phyloP scores from a whole-genome alignment of 2,329 filamentous ascomycete genomes.

The Bertia moriformis region DNA sequence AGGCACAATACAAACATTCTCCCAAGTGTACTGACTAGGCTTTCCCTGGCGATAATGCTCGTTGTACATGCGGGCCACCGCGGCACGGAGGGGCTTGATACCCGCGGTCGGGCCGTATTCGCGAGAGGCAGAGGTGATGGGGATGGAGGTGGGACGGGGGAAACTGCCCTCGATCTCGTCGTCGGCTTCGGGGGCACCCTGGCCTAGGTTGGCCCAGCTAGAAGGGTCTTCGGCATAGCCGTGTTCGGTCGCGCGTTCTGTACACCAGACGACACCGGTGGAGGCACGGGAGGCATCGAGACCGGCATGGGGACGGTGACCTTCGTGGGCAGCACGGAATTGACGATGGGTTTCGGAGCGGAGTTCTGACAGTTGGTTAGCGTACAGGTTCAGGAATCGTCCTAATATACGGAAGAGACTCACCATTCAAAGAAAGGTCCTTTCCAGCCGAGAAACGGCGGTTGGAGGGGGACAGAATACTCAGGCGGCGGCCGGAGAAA shows the following conservation, averaged over 20 bases:
- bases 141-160: slow-evolving; percentile 62
- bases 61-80: slow-evolving; percentile 86
- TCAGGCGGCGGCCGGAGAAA: slow-evolving; percentile 1
- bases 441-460: not conserved
- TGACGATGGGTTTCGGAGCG: slow-evolving; percentile 75
- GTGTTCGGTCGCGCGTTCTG: slow-evolving; percentile 74
- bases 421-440: not conserved
- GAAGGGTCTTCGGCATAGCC: slow-evolving; percentile 73
- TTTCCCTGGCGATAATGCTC: slow-evolving; percentile 79
- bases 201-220: slow-evolving; percentile 82
- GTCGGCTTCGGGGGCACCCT: slow-evolving; percentile 86
- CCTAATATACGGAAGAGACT: not conserved
- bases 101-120: slow-evolving; percentile 92
- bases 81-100: slow-evolving; percentile 78
- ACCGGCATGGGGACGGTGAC: slow-evolving; percentile 79
- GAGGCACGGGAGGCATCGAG: slow-evolving; percentile 77
- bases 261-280: slow-evolving; percentile 89
- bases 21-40: slow-evolving; percentile 82
- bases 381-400: not conserved
- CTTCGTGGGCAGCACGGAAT: slow-evolving; percentile 80
- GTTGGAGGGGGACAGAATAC: not conserved
- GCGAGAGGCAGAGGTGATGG: slow-evolving; percentile 62
- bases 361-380: slow-evolving; percentile 38
- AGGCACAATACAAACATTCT: slow-evolving; percentile 93
- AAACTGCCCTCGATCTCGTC: slow-evolving; percentile 87